A percentile compares a stretch with the other conserved stretches of the same genome.
Conservation (phyloP, 2,329 filamentous ascomycete genomes). For the Aplosporella prunicola region DNA sequence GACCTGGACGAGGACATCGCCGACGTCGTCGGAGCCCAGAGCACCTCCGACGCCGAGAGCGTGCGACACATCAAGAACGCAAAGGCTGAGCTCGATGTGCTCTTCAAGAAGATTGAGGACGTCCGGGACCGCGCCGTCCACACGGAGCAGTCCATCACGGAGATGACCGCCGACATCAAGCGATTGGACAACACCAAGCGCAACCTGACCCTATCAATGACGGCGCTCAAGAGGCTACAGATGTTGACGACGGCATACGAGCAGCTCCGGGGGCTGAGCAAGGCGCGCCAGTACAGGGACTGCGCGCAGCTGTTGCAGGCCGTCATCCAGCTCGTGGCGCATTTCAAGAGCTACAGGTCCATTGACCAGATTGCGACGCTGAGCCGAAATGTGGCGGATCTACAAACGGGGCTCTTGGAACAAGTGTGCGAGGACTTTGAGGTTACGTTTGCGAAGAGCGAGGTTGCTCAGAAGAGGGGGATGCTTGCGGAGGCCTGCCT, state of each 20-base stretch:
- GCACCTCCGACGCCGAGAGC: conserved; percentile 75
- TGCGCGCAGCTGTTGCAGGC: conserved; percentile 90
- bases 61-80: conserved; percentile 86
- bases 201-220: conserved; percentile 96
- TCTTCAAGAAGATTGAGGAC: conserved; percentile 91
- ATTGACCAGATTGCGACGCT: conserved; percentile 96
- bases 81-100: conserved; percentile 75
- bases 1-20: conserved; percentile 72
- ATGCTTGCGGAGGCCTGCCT: conserved; percentile 78
- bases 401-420: conserved; percentile 86
- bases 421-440: conserved; percentile 99
- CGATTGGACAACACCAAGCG: conserved; percentile 91
- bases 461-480: conserved; percentile 59
- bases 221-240: conserved; percentile 88
- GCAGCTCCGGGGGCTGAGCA: conserved; percentile 74
- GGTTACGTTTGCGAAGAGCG: conserved; percentile 81
- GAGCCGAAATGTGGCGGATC: conserved; percentile 82
- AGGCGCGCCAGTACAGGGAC: conserved; percentile 84
- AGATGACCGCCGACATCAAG: conserved; percentile 99
- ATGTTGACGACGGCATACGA: conserved; percentile 99
- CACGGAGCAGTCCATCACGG: conserved; percentile 92
- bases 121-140: conserved; percentile 81
- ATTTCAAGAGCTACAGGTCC: conserved; percentile 96
- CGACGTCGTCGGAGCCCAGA: conserved; percentile 62
- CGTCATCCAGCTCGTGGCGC: conserved; percentile 92